These are phyloP conservation scores for Macrophomina phaseolina DNA, from an alignment of 2,329 filamentous ascomycete genomes.

Conservation along the genomic window DNA sequence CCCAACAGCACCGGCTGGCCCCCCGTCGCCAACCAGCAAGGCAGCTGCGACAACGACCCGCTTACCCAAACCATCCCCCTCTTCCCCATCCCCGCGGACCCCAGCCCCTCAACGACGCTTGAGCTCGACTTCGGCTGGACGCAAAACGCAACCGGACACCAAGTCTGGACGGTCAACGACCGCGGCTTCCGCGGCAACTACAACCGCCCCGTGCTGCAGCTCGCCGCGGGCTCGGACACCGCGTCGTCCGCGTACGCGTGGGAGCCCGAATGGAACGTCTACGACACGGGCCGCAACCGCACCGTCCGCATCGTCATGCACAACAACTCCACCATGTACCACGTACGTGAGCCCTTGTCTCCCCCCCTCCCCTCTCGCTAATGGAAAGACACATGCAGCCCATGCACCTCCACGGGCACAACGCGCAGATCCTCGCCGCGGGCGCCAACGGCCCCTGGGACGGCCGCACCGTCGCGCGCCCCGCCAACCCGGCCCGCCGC, in stretches of 20 bases:
- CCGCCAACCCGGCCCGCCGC: conserved; percentile 46
- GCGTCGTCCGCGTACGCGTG: background rate
- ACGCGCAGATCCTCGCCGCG: conserved; percentile 51
- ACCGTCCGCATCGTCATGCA: conserved; percentile 48
- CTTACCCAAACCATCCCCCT: background rate
- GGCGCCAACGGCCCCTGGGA: conserved; percentile 48
- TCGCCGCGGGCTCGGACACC: conserved; percentile 41
- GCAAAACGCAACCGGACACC: conserved; percentile 1
- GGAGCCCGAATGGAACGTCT: conserved; percentile 42
- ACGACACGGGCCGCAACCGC: conserved; percentile 44
- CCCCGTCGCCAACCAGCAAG: conserved; percentile 23
- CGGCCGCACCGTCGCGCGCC: conserved; percentile 42
- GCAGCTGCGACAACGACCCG: conserved; percentile 24
- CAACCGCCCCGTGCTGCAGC: conserved; percentile 46
- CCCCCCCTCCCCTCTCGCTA: background rate
- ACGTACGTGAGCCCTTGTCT: conserved; percentile 36
- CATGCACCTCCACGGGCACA: conserved; percentile 54
- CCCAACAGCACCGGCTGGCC: conserved; percentile 44
- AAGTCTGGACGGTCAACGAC: conserved; percentile 20
- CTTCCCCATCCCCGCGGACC: conserved; percentile 4
- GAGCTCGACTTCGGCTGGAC: background rate
- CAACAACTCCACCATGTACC: conserved; percentile 32
- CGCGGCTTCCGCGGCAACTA: conserved; percentile 38
- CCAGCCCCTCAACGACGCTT: background rate
- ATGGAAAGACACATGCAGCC: conserved; percentile 28